Evolutionary conservation across 2,329 filamentous ascomycete genomes (phyloP), one percentile per base, ranked within the genome.

Genomic region (Fusarium drepaniforme): DNA sequence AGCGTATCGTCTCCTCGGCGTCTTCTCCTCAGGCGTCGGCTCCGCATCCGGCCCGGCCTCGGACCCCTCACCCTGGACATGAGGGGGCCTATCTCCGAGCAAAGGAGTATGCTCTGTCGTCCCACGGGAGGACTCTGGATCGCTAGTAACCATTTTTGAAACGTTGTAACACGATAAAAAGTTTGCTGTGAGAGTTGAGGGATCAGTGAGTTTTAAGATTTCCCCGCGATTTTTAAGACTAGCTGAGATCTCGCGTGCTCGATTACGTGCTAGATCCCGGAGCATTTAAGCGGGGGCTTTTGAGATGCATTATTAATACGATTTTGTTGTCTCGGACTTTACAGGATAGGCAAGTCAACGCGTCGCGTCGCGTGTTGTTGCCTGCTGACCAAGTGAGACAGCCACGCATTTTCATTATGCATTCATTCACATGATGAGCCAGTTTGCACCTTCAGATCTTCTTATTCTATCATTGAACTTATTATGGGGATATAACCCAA

Each of bases 181-280:
- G 25, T 30, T 18, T 53, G 49, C 18, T 53, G 37, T 18, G 57
- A 33, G 23, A 40, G 38, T 37, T 23, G 46, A 33, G 33, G 57
- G 38, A 59, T 56, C 12, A 25, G 4, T 16, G 15, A n/a, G 21
- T 49, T 38, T n/a, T 1, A 33, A 25, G 49, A 44, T 64, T 64
- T 44, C 62, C 62, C 49, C 62, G 62, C 62, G 35, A 57, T 57
- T 37, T 23, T 30, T 18, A 56, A 15, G 37, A 70, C 68, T 69
- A 69, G 66, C 53, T 51, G 61, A 51, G 57, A 64, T 58, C 69
- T 71, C 64, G 69, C 69, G 69, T 71, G 69, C 69, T 71, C 46
- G 38, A 64, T 64, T 64, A 64, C 62, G 62, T 64, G 62, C 62
- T 57, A 35, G 18, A 23, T 35, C 16, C 37, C 40, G 59, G 40